Evolutionary conservation across 2,329 filamentous ascomycete species (phyloP).

Genomic region (Dactylonectria estremocensis): DNA sequence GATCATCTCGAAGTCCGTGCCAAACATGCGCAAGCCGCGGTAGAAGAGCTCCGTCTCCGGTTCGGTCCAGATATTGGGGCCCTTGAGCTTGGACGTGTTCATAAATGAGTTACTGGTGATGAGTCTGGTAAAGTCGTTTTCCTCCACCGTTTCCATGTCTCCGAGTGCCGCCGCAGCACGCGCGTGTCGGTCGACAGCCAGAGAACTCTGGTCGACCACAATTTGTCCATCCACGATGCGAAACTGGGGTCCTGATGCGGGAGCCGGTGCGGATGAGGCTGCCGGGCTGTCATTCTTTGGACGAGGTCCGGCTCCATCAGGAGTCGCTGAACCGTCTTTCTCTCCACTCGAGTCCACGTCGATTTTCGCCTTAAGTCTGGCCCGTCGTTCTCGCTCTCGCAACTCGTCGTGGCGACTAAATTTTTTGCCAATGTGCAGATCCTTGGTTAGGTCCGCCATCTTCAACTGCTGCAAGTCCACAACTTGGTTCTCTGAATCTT

Average conservation of each 20-base stretch:
- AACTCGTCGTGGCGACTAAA: conserved; percentile 83
- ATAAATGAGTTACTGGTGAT: conserved; percentile 79
- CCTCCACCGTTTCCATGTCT: conserved; percentile 76
- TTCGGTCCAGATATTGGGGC: conserved; percentile 79
- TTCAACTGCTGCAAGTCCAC: conserved; percentile 78
- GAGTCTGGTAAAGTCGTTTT: conserved; percentile 83
- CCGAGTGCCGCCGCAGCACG: conserved; percentile 66
- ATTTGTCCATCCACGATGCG: conserved; percentile 81
- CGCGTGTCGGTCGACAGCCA: conserved; percentile 79
- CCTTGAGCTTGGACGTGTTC: conserved; percentile 72
- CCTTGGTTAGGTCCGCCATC: conserved; percentile 81
- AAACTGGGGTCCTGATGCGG: conserved; percentile 66
- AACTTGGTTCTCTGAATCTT: conserved; percentile 72
- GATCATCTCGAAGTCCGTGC: conserved; percentile 88
- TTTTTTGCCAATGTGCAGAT: conserved; percentile 80
- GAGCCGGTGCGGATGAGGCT: conserved; percentile 45
- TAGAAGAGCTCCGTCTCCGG: conserved; percentile 84
- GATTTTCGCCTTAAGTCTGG: conserved; percentile 52
- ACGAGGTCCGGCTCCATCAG: conserved; percentile 34
- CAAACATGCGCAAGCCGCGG: conserved; percentile 81
- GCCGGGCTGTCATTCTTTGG: conserved; percentile 43
- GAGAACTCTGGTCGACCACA: conserved; percentile 77
- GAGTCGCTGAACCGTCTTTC: conserved; percentile 43
- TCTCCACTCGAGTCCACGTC: conserved; percentile 46
- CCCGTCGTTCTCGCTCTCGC: conserved; percentile 73